These are phyloP conservation scores for Chalciporus pseudorubinellus DNA, from an alignment of 768 basidiomycete species.

Conservation along the genomic window DNA sequence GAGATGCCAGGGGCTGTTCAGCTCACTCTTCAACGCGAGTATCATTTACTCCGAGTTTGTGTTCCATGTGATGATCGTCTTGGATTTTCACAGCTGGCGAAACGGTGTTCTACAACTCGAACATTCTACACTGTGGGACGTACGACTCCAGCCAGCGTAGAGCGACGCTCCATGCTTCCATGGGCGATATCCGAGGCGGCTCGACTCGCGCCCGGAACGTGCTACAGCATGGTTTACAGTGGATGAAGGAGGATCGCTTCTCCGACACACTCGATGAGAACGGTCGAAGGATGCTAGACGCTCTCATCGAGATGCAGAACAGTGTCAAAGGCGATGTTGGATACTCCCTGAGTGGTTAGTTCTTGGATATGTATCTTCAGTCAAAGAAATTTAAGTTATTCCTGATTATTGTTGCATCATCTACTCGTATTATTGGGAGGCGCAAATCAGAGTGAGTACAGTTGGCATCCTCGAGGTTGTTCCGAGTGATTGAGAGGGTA, in stretches of 20 bases:
- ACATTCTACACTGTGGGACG: conserved; percentile 71
- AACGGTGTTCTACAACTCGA: conserved; percentile 77
- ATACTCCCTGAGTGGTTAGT: conserved; percentile 48
- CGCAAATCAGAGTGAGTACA: not conserved
- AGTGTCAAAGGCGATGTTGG: conserved; percentile 40
- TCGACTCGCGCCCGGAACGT: conserved; percentile 64
- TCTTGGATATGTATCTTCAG: not conserved
- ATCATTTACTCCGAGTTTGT: not conserved
- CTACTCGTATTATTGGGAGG: not conserved
- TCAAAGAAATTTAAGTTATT: no score
- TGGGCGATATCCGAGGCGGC: conserved; percentile 64
- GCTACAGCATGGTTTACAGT: conserved; percentile 68
- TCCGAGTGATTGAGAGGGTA: conserved; percentile 8
- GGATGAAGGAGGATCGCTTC: conserved; percentile 62
- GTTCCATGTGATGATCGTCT: not conserved
- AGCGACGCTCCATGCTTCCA: conserved; percentile 68
- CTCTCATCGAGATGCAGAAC: conserved; percentile 55
- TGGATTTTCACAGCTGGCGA: conserved; percentile 51
- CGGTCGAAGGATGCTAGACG: conserved; percentile 56
- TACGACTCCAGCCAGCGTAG: conserved; percentile 51
- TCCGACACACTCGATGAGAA: conserved; percentile 41
- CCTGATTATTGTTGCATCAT: no score
- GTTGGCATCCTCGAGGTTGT: no score
- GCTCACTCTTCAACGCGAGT: conserved; percentile 53
- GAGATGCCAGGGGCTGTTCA: conserved; percentile 68